Conservation (phyloP, 2,329 filamentous ascomycete genomes). For the Clarireedia monteithiana region DNA sequence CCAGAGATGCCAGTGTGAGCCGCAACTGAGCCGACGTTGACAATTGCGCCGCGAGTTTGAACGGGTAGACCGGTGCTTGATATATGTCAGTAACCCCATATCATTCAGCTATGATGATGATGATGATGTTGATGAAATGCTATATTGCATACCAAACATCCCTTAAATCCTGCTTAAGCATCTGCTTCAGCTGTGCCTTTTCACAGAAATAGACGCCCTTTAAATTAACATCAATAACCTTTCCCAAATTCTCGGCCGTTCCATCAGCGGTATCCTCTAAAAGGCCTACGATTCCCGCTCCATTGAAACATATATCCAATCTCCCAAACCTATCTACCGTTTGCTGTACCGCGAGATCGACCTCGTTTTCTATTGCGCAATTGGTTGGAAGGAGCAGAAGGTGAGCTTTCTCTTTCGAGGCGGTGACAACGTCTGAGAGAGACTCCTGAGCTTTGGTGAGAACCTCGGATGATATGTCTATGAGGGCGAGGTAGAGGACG, state of each 20-base stretch:
- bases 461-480: slow-evolving; percentile 11
- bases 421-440: not conserved
- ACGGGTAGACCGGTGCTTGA: slow-evolving; percentile 18
- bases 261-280: slow-evolving; percentile 20
- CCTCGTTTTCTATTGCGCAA: slow-evolving; percentile 13
- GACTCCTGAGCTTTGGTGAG: not conserved
- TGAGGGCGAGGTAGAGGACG: slow-evolving; percentile 14
- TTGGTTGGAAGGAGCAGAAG: slow-evolving; percentile 11
- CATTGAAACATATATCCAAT: slow-evolving; percentile 47
- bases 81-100: not conserved
- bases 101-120: not conserved
- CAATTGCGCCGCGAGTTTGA: slow-evolving; percentile 24
- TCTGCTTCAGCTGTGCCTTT: slow-evolving; percentile 28
- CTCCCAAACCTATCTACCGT: slow-evolving; percentile 43
- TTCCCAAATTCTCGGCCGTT: slow-evolving; percentile 16
- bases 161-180: slow-evolving; percentile 21
- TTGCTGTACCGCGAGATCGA: slow-evolving; percentile 15
- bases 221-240: slow-evolving; percentile 31
- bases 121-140: not conserved
- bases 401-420: not conserved
- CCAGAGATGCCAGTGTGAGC: slow-evolving; percentile 7
- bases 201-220: slow-evolving; percentile 32
- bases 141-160: slow-evolving; percentile 11
- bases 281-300: slow-evolving; percentile 31
- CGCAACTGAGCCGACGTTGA: slow-evolving; percentile 21